Percentiles rank a stretch among this genome's conserved stretches.
Evolutionary conservation across 179 eudicot species (phyloP).

Genomic region (Silene vulgaris): DNA sequence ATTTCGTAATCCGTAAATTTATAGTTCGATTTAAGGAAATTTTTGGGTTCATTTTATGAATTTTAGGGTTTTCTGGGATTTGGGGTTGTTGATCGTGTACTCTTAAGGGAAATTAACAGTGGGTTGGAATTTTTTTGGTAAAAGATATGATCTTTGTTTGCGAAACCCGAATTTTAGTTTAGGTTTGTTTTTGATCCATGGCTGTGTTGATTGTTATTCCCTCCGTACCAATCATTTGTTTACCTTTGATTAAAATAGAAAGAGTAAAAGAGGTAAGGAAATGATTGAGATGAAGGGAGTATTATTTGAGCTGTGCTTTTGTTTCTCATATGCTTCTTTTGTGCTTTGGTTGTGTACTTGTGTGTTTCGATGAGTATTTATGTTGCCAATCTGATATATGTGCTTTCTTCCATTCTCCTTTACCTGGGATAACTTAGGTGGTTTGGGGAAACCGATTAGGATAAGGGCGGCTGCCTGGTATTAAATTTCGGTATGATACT

Average conservation of each 20-base stretch:
- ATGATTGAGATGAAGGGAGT: no score
- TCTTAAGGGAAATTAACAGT: neutral
- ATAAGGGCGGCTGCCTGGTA: neutral
- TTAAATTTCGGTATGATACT: no score
- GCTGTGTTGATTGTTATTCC: neutral
- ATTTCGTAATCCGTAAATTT: neutral
- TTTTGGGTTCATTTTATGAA: neutral
- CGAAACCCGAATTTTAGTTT: neutral
- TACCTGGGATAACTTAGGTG: neutral
- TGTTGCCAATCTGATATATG: neutral
- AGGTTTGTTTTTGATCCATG: neutral
- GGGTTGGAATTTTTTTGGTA: neutral
- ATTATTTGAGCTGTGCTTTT: neutral
- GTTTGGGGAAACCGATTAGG: neutral
- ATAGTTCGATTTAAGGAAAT: slow-evolving; percentile 3
- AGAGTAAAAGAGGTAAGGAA: no score
- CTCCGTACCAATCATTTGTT: no score
- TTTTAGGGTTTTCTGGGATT: slow-evolving; percentile 1
- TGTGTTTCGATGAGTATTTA: neutral
- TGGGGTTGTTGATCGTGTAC: neutral
- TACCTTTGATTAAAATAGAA: no score
- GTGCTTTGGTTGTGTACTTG: neutral
- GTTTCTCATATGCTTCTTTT: slow-evolving; percentile 9
- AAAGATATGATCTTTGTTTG: slow-evolving; percentile 10
- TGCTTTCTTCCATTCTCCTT: neutral